Evolutionary conservation across 2,329 filamentous ascomycete genomes (phyloP).

Genomic region (Alternaria atra): DNA sequence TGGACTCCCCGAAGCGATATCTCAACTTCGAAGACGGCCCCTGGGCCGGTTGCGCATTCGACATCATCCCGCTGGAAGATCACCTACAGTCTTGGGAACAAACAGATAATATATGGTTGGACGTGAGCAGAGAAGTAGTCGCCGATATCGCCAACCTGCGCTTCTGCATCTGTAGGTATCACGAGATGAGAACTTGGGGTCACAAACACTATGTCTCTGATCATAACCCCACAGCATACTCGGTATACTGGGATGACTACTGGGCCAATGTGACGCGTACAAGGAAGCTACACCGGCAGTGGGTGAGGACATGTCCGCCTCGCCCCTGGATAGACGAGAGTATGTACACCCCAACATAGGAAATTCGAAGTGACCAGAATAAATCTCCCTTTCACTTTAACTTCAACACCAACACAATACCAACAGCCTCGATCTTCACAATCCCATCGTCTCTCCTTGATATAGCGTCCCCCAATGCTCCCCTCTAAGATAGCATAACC

Average conservation of each 20-base stretch:
- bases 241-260: constrained; percentile 50
- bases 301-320: background rate
- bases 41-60: constrained; percentile 22
- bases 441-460: background rate
- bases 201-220: background rate
- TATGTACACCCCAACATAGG: background rate
- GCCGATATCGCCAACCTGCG: constrained; percentile 18
- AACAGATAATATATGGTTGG: background rate
- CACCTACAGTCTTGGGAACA: constrained; percentile 1
- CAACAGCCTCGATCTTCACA: background rate
- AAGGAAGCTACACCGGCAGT: background rate
- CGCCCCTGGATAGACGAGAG: constrained; percentile 3
- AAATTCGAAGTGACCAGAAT: background rate
- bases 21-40: constrained; percentile 12
- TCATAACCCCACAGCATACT: background rate
- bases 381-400: background rate
- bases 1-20: background rate
- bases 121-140: constrained; percentile 17
- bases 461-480: background rate
- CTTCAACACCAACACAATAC: background rate
- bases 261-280: background rate
- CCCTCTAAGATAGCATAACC: background rate
- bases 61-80: constrained; percentile 15
- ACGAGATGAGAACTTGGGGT: background rate
- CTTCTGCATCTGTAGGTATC: constrained; percentile 4